Base-by-base conservation (phyloP, 441 rosid species). In the Pelargonium myrrhifolium region DNA sequence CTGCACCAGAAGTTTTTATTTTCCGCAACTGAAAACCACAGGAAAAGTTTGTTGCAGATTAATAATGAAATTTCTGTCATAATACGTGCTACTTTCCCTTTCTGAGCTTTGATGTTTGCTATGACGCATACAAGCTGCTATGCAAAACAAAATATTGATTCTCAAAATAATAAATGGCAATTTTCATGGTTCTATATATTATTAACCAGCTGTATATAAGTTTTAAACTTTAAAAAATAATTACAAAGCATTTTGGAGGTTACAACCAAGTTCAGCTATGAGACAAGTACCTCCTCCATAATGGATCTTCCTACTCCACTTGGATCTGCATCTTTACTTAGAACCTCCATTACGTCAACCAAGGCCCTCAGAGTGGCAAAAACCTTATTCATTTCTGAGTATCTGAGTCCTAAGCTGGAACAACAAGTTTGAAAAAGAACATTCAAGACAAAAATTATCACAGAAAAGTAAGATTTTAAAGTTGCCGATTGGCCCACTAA, bases 311-410 rank as follows among this genome's bases (percentile, higher is more conserved):
- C 99, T 78, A 90, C 98, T 66, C 97, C 98, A 69, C 66, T 74
- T 68, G 93, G 91, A 85, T 85, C 98, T 68, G 96, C 99, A 81
- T 83, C 94, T 82, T 86, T 82, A 79, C 90, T 86, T 75, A 95
- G 96, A 35, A 83, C 85, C 79, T 90, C 98, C 92, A 95, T 83
- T 67, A 95, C 98, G 71, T 95, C 96, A 17, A 86, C 79, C 69
- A 95, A 81, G 74, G 97, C 99, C 84, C 87, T 87, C 82, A 90
- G 74, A 58, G 89, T 95, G 71, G 95, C 85, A 72, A 95, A 84
- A 22, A 90, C 85, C 83, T 89, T 95, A 81, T 82, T 90, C 96
- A 82, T 92, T 81, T 84, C 82, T 35, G 81, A 75, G 67, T 80
- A 79, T 56, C 76, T 71, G 12, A 68, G 67, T 31, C 79, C 82